Conservation (phyloP, 2,329 filamentous ascomycete genomes). For the Aspergillus fijiensis region DNA sequence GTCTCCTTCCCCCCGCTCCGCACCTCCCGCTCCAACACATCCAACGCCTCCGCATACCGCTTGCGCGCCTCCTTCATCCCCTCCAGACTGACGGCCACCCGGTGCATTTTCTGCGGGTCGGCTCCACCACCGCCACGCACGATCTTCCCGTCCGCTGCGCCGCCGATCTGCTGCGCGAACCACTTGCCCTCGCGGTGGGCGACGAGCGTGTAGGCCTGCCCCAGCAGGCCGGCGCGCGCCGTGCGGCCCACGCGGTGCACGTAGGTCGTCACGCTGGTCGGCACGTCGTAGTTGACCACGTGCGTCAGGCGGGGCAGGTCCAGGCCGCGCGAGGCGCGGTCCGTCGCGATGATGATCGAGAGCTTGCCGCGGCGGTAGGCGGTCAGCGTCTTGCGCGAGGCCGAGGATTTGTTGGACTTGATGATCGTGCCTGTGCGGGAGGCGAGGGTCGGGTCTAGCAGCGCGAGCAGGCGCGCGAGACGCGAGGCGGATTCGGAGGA, state of each 20-base stretch:
- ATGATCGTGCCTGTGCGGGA: conserved; percentile 68
- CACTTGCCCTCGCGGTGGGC: conserved; percentile 79
- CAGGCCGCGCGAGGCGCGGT: conserved; percentile 88
- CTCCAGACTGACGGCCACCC: conserved; percentile 32
- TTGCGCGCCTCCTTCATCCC: conserved; percentile 29
- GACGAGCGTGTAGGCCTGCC: conserved; percentile 79
- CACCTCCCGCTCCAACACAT: conserved; percentile 40
- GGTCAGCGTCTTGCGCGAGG: conserved; percentile 65
- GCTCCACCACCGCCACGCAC: conserved; percentile 22
- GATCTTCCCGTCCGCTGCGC: conserved; percentile 38
- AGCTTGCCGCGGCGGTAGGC: conserved; percentile 64
- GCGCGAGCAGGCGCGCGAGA: conserved; percentile 72
- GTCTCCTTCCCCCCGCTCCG: conserved; percentile 18
- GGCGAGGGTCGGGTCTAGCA: conserved; percentile 62
- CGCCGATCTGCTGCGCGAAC: conserved; percentile 85
- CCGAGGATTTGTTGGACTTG: conserved; percentile 72
- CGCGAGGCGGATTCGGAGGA: conserved; percentile 87
- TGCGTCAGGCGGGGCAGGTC: conserved; percentile 77
- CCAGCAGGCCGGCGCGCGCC: conserved; percentile 76
- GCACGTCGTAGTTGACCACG: conserved; percentile 92
- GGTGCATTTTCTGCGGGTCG: conserved; percentile 24
- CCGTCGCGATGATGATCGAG: conserved; percentile 81
- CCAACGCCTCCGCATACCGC: conserved; percentile 36
- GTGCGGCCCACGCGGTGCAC: conserved; percentile 91
- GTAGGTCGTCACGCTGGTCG: conserved; percentile 75